Percentiles rank a stretch among this genome's conserved stretches.
phyloP scores from a whole-genome alignment of 257 asterid genomes.

The Jacaranda mimosifolia region DNA sequence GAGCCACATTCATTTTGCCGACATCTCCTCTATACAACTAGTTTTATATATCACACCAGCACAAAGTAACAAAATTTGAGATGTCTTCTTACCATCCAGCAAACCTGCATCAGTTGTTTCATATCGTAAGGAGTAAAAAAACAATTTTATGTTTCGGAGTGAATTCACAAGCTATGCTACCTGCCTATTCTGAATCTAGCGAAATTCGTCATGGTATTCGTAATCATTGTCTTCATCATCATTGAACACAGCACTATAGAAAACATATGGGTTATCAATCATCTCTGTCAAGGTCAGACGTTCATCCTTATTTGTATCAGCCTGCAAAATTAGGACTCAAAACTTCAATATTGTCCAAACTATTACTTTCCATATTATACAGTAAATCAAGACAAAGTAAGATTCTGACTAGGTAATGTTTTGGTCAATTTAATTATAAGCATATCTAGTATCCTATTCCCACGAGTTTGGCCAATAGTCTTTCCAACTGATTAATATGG shows the following conservation, averaged over 20 bases:
- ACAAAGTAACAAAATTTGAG: slow-evolving; percentile 26
- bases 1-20: slow-evolving; percentile 24
- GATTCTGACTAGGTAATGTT: background rate
- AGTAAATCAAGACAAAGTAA: slow-evolving; percentile 2
- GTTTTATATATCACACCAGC: slow-evolving; percentile 27
- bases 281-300: slow-evolving; percentile 81
- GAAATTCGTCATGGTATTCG: slow-evolving; percentile 83
- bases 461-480: background rate
- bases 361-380: background rate
- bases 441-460: background rate
- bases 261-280: slow-evolving; percentile 89
- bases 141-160: background rate
- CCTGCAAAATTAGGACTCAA: slow-evolving; percentile 57
- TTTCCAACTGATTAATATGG: background rate
- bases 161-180: slow-evolving; percentile 28
- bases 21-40: background rate
- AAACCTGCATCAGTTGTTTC: slow-evolving; percentile 22
- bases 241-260: slow-evolving; percentile 84
- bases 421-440: background rate
- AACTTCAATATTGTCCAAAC: slow-evolving; percentile 24
- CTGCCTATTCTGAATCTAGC: slow-evolving; percentile 47
- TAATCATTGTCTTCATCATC: slow-evolving; percentile 83
- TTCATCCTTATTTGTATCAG: slow-evolving; percentile 88
- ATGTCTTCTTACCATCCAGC: slow-evolving; percentile 18
- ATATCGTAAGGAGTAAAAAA: slow-evolving; percentile 15